Percentiles rank a stretch among this genome's conserved stretches.
phyloP scores from a whole-genome alignment of 805 yeast species.

The Torulaspora gathmanii region DNA sequence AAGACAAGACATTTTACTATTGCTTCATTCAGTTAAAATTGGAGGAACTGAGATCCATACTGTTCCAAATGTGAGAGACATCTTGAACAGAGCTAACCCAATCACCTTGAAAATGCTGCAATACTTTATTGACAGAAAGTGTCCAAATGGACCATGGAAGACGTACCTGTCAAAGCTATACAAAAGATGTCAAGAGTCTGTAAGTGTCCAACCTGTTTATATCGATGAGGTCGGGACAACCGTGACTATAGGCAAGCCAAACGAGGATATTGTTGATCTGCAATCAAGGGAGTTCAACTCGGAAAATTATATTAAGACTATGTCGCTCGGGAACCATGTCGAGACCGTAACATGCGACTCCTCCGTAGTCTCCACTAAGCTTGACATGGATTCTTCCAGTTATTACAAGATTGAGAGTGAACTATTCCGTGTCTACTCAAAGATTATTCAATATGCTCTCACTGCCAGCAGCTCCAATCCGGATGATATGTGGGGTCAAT shows the following conservation, averaged over 20 bases:
- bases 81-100: constrained; percentile 5
- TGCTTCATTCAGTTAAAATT: not conserved
- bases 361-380: constrained; percentile 12
- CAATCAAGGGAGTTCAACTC: not conserved
- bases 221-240: not conserved
- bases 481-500: constrained; percentile 14
- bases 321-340: constrained; percentile 10
- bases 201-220: not conserved
- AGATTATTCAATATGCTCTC: constrained; percentile 17
- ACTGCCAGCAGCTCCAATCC: constrained; percentile 12
- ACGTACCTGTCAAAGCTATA: constrained; percentile 1
- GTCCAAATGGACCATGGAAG: constrained; percentile 5
- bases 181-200: constrained; percentile 4
- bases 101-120: constrained; percentile 61
- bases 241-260: not conserved
- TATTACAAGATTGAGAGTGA: constrained; percentile 19
- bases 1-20: constrained; percentile 68
- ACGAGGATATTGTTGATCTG: not conserved
- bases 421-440: constrained; percentile 18
- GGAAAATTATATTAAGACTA: constrained; percentile 11
- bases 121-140: constrained; percentile 48
- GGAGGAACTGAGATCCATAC: not conserved
- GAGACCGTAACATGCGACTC: constrained; percentile 3
- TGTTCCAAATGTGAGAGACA: constrained; percentile 1
- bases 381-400: constrained; percentile 17